Evolutionary conservation across 345 rosid genomes (phyloP).

Genomic region (Luvunga scandens): DNA sequence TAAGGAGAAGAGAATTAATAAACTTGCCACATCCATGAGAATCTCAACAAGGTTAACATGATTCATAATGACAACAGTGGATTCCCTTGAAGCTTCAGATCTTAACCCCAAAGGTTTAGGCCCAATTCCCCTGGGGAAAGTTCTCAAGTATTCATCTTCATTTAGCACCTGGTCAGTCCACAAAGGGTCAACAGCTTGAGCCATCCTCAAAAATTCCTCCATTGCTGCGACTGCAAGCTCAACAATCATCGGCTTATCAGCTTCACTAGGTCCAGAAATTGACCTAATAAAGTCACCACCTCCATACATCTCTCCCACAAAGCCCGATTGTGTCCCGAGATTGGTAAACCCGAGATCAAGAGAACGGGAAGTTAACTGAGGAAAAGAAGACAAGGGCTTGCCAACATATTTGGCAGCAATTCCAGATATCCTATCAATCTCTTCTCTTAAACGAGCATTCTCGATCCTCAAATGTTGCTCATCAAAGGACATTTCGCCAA

Average conservation of each 20-base stretch:
- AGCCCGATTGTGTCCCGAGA: slow-evolving; percentile 55
- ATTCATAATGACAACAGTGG: slow-evolving; percentile 80
- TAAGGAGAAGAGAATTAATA: background rate
- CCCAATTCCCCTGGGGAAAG: slow-evolving; percentile 82
- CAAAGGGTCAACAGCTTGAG: slow-evolving; percentile 71
- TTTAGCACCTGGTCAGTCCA: slow-evolving; percentile 70
- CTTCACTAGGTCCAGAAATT: slow-evolving; percentile 59
- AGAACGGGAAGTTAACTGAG: slow-evolving; percentile 49
- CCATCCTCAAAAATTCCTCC: slow-evolving; percentile 91
- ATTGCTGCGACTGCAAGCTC: slow-evolving; percentile 94
- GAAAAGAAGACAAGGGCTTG: slow-evolving; percentile 56
- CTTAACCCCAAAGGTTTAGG: slow-evolving; percentile 68
- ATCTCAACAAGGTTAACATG: slow-evolving; percentile 81
- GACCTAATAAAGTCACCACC: slow-evolving; percentile 57
- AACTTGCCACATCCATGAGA: slow-evolving; percentile 88
- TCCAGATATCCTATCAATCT: slow-evolving; percentile 84
- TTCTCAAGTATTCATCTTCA: slow-evolving; percentile 76
- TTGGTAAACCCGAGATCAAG: slow-evolving; percentile 49
- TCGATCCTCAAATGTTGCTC: slow-evolving; percentile 94
- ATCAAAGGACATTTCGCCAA: slow-evolving; percentile 97
- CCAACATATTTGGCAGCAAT: slow-evolving; percentile 83
- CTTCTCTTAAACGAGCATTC: slow-evolving; percentile 81
- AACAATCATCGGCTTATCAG: slow-evolving; percentile 85
- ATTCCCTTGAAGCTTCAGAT: slow-evolving; percentile 87
- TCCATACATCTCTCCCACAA: slow-evolving; percentile 76